Evolutionary conservation across 1,284 basidiomycete genomes (phyloP), one percentile per base, ranked within the genome.

Genomic region (Trichosporon asahii): DNA sequence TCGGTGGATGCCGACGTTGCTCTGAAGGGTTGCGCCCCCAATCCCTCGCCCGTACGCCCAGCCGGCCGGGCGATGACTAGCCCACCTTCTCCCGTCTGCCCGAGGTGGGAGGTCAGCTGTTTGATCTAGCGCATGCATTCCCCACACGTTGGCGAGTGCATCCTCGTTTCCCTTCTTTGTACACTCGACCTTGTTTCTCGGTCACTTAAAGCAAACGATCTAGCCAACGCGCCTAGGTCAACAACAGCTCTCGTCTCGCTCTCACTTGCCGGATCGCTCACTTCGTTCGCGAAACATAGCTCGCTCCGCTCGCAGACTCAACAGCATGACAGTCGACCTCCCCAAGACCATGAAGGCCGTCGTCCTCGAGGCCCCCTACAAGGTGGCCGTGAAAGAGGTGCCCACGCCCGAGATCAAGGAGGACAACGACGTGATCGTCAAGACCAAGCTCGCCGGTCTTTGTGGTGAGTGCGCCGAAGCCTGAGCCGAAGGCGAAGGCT

Each of bases 391-490:
- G 14, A 77, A 82, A 65, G 70, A 79, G 18, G 66, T 76, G 1
- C 77, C 79, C 1, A 70, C 74, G 6, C 81, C 82, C 3, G 67
- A 64, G 46, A 68, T 81, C 53, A 37, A 75, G 65, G 64, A 72
- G 25, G 71, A 72, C 23, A 73, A 68, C 11, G 80, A 83, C 67
- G 78, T 77, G 6, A 76, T 83, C 37, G 64, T 83, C 61, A 80
- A 79, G 71, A 74, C 75, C 23, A 72, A 72, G 7, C 37, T 75
- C 0, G 73, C 80, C 1, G 80, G 79, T 12, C 70, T 82, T 23
- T 82, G 80, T 53, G 80, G 82, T 81, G 46, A 46, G 78, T 78
- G n/a, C 12, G 31, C 14, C 11, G n/a, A n/a, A n/a, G n/a, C n/a
- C n/a, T n/a, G n/a, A n/a, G n/a, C n/a, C n/a, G n/a, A n/a, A n/a